A percentile compares a stretch with the other conserved stretches of the same genome.
phyloP scores from a whole-genome alignment of 2,329 filamentous ascomycete species.

The Lithohypha guttulata region DNA sequence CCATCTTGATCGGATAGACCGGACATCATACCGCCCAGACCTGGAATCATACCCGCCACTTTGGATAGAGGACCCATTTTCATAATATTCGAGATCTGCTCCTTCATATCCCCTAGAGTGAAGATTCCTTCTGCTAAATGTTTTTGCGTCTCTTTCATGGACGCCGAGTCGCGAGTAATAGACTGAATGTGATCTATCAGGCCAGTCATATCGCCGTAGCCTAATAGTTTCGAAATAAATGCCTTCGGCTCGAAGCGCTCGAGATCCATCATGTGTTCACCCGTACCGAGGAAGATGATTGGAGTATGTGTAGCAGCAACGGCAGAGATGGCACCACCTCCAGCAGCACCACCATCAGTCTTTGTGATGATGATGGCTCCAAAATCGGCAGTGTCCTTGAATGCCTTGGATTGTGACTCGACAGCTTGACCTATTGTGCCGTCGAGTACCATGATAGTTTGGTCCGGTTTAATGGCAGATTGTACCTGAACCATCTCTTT shows the following conservation, averaged over 20 bases:
- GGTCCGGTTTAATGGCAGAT: slow-evolving; percentile 75
- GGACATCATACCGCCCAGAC: slow-evolving; percentile 76
- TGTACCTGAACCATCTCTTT: slow-evolving; percentile 98
- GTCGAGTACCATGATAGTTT: slow-evolving; percentile 97
- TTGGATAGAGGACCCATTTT: slow-evolving; percentile 98
- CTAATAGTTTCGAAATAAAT: slow-evolving; percentile 85
- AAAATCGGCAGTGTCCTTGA: slow-evolving; percentile 95
- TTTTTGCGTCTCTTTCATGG: slow-evolving; percentile 92
- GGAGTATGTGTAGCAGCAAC: slow-evolving; percentile 93
- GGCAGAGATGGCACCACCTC: slow-evolving; percentile 93
- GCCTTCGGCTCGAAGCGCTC: slow-evolving; percentile 87
- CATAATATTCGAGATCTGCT: slow-evolving; percentile 97
- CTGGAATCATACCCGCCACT: slow-evolving; percentile 97
- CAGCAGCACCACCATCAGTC: slow-evolving; percentile 88
- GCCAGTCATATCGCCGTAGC: slow-evolving; percentile 94
- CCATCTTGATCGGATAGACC: slow-evolving; percentile 97
- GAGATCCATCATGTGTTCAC: slow-evolving; percentile 91
- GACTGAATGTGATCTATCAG: slow-evolving; percentile 94
- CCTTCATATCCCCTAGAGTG: slow-evolving; percentile 83
- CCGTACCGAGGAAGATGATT: slow-evolving; percentile 95
- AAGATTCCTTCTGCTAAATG: slow-evolving; percentile 96
- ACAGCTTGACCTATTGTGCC: slow-evolving; percentile 94
- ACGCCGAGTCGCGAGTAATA: slow-evolving; percentile 73
- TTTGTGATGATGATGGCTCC: slow-evolving; percentile 99
- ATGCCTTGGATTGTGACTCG: slow-evolving; percentile 86